phyloP scores from a whole-genome alignment of 495 filamentous ascomycete genomes.

The Trichoderma gamsii region DNA sequence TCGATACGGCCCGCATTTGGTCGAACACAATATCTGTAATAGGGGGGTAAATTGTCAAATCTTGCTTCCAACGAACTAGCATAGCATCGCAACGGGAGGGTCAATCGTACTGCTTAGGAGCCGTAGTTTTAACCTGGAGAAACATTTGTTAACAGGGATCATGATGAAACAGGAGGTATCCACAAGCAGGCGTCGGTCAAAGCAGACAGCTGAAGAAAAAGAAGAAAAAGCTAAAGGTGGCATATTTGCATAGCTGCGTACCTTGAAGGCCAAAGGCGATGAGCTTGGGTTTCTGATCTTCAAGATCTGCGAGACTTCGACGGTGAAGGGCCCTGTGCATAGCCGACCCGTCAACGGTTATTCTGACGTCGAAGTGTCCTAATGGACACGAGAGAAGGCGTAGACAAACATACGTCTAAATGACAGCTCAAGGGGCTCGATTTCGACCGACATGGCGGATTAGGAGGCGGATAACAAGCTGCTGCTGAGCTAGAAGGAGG shows the following conservation, averaged over 20 bases:
- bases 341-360: slow-evolving; percentile 21
- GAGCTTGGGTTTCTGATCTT: slow-evolving; percentile 71
- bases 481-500: neutral
- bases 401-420: slow-evolving; percentile 69
- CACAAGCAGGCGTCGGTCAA: neutral
- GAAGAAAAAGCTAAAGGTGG: neutral
- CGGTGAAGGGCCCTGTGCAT: slow-evolving; percentile 75
- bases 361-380: slow-evolving; percentile 10
- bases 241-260: slow-evolving; percentile 33
- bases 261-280: slow-evolving; percentile 92
- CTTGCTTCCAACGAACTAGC: slow-evolving; percentile 2
- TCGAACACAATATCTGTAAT: slow-evolving; percentile 84
- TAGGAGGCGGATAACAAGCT: neutral
- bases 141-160: neutral
- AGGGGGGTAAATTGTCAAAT: neutral
- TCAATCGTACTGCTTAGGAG: slow-evolving; percentile 85
- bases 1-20: slow-evolving; percentile 96
- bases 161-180: slow-evolving; percentile 23
- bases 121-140: slow-evolving; percentile 91
- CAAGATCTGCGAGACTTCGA: slow-evolving; percentile 81
- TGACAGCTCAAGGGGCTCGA: slow-evolving; percentile 83
- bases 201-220: neutral
- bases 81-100: slow-evolving; percentile 15
- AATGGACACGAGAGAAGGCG: slow-evolving; percentile 3
- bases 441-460: slow-evolving; percentile 80